Evolutionary conservation across 2,329 filamentous ascomycete genomes (phyloP), one percentile per base, ranked within the genome.

Genomic region (Trichoderma breve): DNA sequence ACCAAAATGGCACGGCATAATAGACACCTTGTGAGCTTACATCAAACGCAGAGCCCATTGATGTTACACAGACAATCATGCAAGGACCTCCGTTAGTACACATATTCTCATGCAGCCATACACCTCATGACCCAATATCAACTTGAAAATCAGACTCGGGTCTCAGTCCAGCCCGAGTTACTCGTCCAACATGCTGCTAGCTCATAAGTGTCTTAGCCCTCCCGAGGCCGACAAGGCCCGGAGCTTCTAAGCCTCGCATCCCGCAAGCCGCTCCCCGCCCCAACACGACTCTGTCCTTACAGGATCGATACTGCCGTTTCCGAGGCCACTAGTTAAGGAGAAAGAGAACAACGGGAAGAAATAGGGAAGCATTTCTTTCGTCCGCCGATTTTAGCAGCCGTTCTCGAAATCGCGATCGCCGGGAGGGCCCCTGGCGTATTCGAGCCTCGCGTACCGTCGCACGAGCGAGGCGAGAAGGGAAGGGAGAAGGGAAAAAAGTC

Each of bases 201-300:
- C 47, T 64, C 58, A 18, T 26, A 34, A 47, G 24, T 43, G 60
- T 70, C 43, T 64, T 70, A 70, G 68, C n/a, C 51, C 60, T 70
- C 58, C 68, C 68, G 68, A 70, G 47, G 24, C 68, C 68, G 68
- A 64, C 26, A 43, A 18, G 65, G 65, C 53, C 65, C 51, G 65
- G 65, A 68, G 65, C 32, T 30, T 30, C 55, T 32, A 69, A 47
- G 51, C 34, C 60, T 69, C 65, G 34, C 32, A 34, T 67, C 47
- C 66, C 36, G 66, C 66, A 36, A 53, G 64, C 64, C 53, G 36
- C 66, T 69, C 66, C 66, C 66, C 66, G 66, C 66, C 55, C 36
- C 39, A 39, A 63, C 24, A 24, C 26, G 11, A 26, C 26, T 51
- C 26, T 47, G 36, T 57, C 57, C 24, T 28, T 67, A 53, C 47